A percentile compares a stretch with the other conserved stretches of the same genome.
phyloP scores from a whole-genome alignment of 2,329 filamentous ascomycete species.

The Hypocreales sp. region DNA sequence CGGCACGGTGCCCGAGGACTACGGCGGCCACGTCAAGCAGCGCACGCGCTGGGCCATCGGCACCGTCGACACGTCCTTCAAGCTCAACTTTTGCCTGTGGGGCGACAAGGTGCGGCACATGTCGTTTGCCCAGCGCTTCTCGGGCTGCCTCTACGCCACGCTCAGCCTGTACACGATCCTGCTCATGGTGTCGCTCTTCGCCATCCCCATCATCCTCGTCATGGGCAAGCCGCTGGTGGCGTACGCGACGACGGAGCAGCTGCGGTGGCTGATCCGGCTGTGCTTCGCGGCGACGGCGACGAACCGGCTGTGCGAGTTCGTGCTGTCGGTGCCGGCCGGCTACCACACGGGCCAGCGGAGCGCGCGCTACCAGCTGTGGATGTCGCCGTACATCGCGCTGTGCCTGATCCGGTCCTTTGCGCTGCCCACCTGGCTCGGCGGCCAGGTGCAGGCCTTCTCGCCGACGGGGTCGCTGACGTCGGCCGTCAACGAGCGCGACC shows the following conservation, averaged over 20 bases:
- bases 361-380: constrained; percentile 42
- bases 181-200: constrained; percentile 36
- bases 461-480: constrained; percentile 42
- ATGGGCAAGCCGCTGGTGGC: constrained; percentile 42
- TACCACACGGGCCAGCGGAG: constrained; percentile 44
- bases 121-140: constrained; percentile 40
- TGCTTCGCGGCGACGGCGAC: constrained; percentile 34
- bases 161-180: constrained; percentile 40
- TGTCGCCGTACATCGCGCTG: constrained; percentile 44
- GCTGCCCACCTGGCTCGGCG: constrained; percentile 43
- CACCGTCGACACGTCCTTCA: constrained; percentile 42
- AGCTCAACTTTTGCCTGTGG: constrained; percentile 43
- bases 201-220: constrained; percentile 42
- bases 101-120: constrained; percentile 36
- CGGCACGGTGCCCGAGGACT: constrained; percentile 42
- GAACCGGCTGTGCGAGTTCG: constrained; percentile 39
- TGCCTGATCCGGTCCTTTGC: constrained; percentile 42
- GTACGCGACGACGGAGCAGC: constrained; percentile 33
- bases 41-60: constrained; percentile 39
- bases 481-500: constrained; percentile 41
- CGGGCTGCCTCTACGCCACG: constrained; percentile 40
- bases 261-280: constrained; percentile 41
- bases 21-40: constrained; percentile 38
- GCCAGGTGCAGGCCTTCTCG: constrained; percentile 41
- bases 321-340: constrained; percentile 42